phyloP scores from a whole-genome alignment of 257 asterid species.

The Solanum medicagineum region DNA sequence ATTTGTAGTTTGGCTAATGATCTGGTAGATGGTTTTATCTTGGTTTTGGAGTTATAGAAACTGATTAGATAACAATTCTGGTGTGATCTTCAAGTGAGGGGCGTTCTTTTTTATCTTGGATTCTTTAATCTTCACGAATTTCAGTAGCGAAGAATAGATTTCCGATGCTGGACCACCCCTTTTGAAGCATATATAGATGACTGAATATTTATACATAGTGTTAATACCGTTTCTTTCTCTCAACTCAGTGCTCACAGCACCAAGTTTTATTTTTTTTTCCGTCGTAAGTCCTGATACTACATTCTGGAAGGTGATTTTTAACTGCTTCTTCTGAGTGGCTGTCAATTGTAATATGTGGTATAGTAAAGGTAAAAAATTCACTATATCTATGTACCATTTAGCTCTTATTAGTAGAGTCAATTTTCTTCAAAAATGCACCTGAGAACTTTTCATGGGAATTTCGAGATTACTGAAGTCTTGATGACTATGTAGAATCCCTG shows the following conservation, averaged over 20 bases:
- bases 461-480: not conserved
- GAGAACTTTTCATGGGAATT: not conserved
- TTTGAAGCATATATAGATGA: not conserved
- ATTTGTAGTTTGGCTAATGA: not conserved
- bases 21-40: not conserved
- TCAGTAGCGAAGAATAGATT: not conserved
- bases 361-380: not conserved
- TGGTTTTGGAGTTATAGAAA: not conserved
- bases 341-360: not conserved
- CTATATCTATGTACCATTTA: not conserved
- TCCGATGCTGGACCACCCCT: not conserved
- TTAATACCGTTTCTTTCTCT: not conserved
- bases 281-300: not conserved
- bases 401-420: not conserved
- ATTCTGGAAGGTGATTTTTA: not conserved
- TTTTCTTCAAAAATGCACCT: not conserved
- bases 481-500: slow-evolving; percentile 33
- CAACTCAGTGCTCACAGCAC: not conserved
- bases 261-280: not conserved
- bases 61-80: not conserved
- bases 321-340: not conserved
- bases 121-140: not conserved
- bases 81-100: not conserved
- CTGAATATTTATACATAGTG: not conserved
- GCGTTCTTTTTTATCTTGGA: not conserved